Evolutionary conservation across 2,329 filamentous ascomycete species (phyloP).

Genomic region (Fusarium devonianum): DNA sequence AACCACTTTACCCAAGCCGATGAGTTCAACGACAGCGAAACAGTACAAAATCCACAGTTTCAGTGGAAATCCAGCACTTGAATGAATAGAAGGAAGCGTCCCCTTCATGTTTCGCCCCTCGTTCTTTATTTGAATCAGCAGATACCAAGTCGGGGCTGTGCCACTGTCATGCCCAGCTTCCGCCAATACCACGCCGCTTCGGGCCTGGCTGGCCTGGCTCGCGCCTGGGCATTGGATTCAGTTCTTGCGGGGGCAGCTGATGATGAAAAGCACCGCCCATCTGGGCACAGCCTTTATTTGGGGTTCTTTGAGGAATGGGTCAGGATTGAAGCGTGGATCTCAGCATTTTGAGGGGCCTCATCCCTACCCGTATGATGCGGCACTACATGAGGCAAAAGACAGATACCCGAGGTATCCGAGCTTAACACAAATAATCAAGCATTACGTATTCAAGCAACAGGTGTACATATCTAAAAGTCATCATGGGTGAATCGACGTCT

Average conservation of each 20-base stretch:
- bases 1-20: background rate
- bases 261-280: constrained; percentile 17
- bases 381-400: too few species aligned
- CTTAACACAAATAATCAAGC: too few species aligned
- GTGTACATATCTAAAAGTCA: too few species aligned
- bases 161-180: constrained; percentile 10
- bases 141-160: constrained; percentile 27
- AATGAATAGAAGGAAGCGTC: background rate
- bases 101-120: background rate
- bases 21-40: background rate
- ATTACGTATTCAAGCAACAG: too few species aligned
- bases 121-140: constrained; percentile 13
- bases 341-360: too few species aligned
- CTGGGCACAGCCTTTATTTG: too few species aligned
- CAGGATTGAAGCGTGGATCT: too few species aligned
- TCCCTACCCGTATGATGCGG: too few species aligned
- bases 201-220: constrained; percentile 12
- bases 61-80: background rate
- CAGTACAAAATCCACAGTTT: background rate
- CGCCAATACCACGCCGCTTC: constrained; percentile 27
- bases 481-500: too few species aligned
- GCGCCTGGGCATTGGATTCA: background rate
- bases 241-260: background rate
- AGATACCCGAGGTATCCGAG: too few species aligned
- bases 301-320: too few species aligned